Base-by-base conservation (phyloP, 164 flowering plant genomes). In the Dillenia turbinata region DNA sequence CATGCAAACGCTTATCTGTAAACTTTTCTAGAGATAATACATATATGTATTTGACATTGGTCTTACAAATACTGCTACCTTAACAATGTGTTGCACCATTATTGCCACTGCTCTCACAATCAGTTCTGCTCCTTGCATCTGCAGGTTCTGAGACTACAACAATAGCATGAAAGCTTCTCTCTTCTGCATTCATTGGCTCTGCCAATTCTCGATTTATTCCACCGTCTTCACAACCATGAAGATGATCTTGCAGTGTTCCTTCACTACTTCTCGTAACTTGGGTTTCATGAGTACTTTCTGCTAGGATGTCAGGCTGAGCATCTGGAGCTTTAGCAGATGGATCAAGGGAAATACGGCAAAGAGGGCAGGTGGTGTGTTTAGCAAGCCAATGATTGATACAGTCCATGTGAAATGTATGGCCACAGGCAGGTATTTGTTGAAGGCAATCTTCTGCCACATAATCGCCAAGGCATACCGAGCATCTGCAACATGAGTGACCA, bases 391-490 rank as follows among this genome's bases (percentile, higher is more conserved):
- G 72, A 55, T 83, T 86, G 12, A 87, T 85, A 72, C 93, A 87
- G 44, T 77, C 81, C 85, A 90, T 81, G 76, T 92, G 97, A 69
- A 89, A 89, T 9, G 89, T 73, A 71, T 89, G 97, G 19, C 85
- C 85, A 57, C 97, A 89, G 15, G 77, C 73, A 10, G 97, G 97
- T 63, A 92, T 81, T 60, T 84, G 92, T 70, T 87, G 97, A 66
- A 92, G 92, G 71, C 58, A 79, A 60, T 89, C 96, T 52, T 87
- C 91, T 10, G 89, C 82, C 66, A 77, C 79, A 77, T 87, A 92
- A 59, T 92, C 96, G 9, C 78, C 89, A 15, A 92, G 83, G 76
- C 97, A 92, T 44, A 92, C 90, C 1, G 97, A 82, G 59, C 97
- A 92, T 71, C 97, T 89, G 84, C 66, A 73, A 55, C 9, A 17